phyloP scores from a whole-genome alignment of 139 green algal genomes.

The Ettlia oleoabundans region DNA sequence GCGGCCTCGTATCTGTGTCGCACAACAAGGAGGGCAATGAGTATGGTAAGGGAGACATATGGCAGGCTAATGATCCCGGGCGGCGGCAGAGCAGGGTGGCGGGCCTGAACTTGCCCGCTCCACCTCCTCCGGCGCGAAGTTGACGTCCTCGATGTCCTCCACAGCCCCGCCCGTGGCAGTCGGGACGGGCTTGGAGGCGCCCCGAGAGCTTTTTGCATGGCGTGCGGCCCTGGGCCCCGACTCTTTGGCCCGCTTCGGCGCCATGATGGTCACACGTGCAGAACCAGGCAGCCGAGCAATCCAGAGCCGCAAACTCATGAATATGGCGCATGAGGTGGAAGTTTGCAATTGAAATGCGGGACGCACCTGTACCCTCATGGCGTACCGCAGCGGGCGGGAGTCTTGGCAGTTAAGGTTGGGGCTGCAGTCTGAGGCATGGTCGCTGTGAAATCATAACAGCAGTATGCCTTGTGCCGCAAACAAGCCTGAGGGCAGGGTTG shows the following conservation, averaged over 20 bases:
- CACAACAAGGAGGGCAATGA: background rate
- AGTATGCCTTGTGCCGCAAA: too few species aligned
- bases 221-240: background rate
- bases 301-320: too few species aligned
- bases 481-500: too few species aligned
- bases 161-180: background rate
- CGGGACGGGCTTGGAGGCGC: too few species aligned
- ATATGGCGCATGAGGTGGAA: too few species aligned
- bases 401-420: too few species aligned
- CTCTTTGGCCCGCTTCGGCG: background rate
- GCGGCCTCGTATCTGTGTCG: conserved; percentile 41
- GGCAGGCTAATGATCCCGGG: background rate
- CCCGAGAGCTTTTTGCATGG: too few species aligned
- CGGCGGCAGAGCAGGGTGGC: background rate
- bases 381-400: too few species aligned
- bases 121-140: conserved; percentile 7
- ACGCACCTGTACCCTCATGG: too few species aligned
- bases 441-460: too few species aligned
- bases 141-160: conserved; percentile 2
- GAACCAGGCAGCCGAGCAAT: background rate
- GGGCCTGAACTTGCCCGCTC: background rate
- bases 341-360: too few species aligned
- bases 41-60: background rate
- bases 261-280: background rate
- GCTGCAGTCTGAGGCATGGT: too few species aligned